Percentiles rank a stretch among this genome's conserved stretches.
phyloP scores from a whole-genome alignment of 768 basidiomycete species.

The Asterophora lycoperdoides region DNA sequence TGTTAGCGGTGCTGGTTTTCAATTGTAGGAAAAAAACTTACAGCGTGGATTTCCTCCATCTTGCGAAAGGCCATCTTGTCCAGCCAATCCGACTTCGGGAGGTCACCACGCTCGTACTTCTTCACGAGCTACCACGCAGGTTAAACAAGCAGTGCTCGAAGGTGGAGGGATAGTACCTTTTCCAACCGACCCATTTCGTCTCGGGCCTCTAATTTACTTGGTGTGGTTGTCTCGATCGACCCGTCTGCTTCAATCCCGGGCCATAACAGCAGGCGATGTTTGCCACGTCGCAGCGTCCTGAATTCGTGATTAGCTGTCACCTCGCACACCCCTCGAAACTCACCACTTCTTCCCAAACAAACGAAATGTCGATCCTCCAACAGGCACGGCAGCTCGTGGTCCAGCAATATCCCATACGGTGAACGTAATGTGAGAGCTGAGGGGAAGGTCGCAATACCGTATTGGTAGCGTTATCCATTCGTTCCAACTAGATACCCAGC shows the following conservation, averaged over 20 bases:
- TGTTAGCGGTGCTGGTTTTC: background rate
- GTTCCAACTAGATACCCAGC: constrained; percentile 58
- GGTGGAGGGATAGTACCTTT: constrained; percentile 49
- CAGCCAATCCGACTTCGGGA: constrained; percentile 93
- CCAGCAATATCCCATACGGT: constrained; percentile 96
- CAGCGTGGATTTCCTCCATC: constrained; percentile 93
- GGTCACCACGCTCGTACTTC: constrained; percentile 92
- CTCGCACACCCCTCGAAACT: background rate
- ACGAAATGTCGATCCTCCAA: constrained; percentile 88
- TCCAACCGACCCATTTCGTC: constrained; percentile 97
- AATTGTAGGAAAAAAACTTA: constrained; percentile 33
- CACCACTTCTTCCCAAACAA: constrained; percentile 94
- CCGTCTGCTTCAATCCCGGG: constrained; percentile 71
- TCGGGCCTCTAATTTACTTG: constrained; percentile 72
- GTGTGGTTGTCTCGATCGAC: constrained; percentile 73
- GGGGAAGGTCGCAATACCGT: constrained; percentile 88
- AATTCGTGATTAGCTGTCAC: background rate
- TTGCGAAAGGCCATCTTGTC: constrained; percentile 90
- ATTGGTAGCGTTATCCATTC: constrained; percentile 92
- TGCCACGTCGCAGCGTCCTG: constrained; percentile 1
- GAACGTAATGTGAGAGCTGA: constrained; percentile 84
- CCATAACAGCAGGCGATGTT: background rate
- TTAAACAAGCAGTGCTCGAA: background rate
- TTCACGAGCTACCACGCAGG: constrained; percentile 67
- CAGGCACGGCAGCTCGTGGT: constrained; percentile 70